Percentiles rank a stretch among this genome's conserved stretches.
These are phyloP conservation scores for Berberis vulgaris DNA, from an alignment of 164 flowering plant species.

Conservation along the genomic window DNA sequence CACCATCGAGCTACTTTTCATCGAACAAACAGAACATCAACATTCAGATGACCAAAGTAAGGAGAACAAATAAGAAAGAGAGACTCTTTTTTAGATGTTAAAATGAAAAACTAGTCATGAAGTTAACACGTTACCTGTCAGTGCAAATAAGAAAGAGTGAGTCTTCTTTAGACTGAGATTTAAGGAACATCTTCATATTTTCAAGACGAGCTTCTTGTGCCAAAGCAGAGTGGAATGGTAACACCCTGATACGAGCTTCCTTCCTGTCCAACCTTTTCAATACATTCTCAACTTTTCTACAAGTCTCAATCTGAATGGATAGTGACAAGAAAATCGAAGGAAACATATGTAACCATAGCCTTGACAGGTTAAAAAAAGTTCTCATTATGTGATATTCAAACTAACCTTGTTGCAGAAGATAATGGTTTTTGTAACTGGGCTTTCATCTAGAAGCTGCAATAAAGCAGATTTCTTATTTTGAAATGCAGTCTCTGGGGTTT, in stretches of 20 bases:
- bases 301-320: conserved; percentile 77
- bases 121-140: conserved; percentile 53
- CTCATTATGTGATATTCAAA: not conserved
- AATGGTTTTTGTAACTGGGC: conserved; percentile 69
- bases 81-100: not conserved
- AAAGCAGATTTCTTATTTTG: conserved; percentile 84
- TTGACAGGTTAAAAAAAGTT: not conserved
- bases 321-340: not conserved
- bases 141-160: conserved; percentile 79
- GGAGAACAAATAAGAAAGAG: no score
- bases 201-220: conserved; percentile 60
- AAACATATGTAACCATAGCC: not conserved
- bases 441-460: conserved; percentile 52
- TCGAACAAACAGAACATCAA: no score
- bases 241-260: conserved; percentile 40
- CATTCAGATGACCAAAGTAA: no score
- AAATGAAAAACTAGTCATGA: not conserved
- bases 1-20: no score
- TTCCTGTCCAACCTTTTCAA: conserved; percentile 68
- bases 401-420: conserved; percentile 91
- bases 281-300: conserved; percentile 87
- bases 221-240: conserved; percentile 93
- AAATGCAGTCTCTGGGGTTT: conserved; percentile 80
- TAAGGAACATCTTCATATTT: conserved; percentile 70
- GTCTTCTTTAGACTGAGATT: conserved; percentile 24